Base-by-base conservation (phyloP, 225 moss, liverwort and hornwort species). In the Thuidium tamariscinum region DNA sequence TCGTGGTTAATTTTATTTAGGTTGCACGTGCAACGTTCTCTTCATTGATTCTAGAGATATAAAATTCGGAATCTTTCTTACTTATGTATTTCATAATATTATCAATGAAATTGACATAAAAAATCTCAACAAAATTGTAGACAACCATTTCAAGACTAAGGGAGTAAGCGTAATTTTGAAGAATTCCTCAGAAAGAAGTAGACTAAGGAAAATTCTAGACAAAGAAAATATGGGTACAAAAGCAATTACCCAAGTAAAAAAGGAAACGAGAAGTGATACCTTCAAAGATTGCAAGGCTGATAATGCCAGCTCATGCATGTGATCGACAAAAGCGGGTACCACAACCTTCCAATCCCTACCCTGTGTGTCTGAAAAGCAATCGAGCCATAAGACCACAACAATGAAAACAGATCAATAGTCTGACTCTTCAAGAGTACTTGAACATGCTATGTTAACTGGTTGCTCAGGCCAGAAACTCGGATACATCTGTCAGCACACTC, bases 271-370 rank as follows among this genome's bases (percentile, higher is more conserved):
- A 74, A 74, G 49, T 42, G 84, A 49, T 68, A 97, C 97, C 98
- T 99, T 96, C 85, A 99, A 89, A 74, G 97, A 90, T 82, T 99
- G 96, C 79, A 97, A 91, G 79, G 94, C 98, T 86, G 95, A 92
- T 86, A 99, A 80, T 62, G 97, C 96, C 90, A 97, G 93, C 79
- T 95, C 94, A 87, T 99, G 98, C 91, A 97, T 96, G 87, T 90
- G 95, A 89, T 97, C 97, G 67, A 96, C 93, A 88, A 92, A 89
- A 41, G 96, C 96, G n/a, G 97, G 96, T 88, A 97, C 93, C 83
- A 97, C 88, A 74, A 95, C 92, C 89, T 91, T 95, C 89, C 93
- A 90, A 66, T 91, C 91, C 84, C 85, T 95, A 83, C 87, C 89
- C 86, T 92, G 95, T 64, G 92, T 87, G 89, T 91, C 98, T 98